Percentiles rank a stretch among this genome's conserved stretches.
These are phyloP conservation scores for Gaillardinia entomophila DNA, from an alignment of 805 yeast genomes.

Conservation along the genomic window DNA sequence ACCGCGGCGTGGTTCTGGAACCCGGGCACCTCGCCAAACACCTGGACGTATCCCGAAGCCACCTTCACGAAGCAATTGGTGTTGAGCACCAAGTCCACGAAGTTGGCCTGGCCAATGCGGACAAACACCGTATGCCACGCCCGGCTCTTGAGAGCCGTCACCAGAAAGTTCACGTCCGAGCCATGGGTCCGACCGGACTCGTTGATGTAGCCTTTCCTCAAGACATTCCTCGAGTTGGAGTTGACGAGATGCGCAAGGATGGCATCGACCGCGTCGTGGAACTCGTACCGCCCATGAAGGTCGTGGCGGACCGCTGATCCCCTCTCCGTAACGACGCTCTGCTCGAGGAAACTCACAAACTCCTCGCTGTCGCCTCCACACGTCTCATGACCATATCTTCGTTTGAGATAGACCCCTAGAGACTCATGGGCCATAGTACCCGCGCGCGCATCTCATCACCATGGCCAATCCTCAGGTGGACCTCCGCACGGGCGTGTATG, in stretches of 20 bases:
- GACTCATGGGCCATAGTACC: too few relatives aligned
- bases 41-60: slow-evolving; percentile 11
- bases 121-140: slow-evolving; percentile 40
- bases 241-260: slow-evolving; percentile 27
- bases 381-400: too few relatives aligned
- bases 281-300: slow-evolving; percentile 1
- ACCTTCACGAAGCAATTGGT: slow-evolving; percentile 20
- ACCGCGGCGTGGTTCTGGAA: background rate
- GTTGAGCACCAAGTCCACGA: slow-evolving; percentile 35
- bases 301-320: too few relatives aligned
- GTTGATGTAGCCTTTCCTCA: slow-evolving; percentile 39
- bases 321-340: too few relatives aligned
- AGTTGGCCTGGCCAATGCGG: slow-evolving; percentile 33
- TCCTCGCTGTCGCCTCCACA: too few relatives aligned
- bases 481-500: slow-evolving; percentile 38
- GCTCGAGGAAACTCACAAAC: too few relatives aligned
- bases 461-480: too few relatives aligned
- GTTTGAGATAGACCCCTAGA: too few relatives aligned
- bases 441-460: too few relatives aligned
- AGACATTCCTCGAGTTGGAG: slow-evolving; percentile 26
- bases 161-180: slow-evolving; percentile 22
- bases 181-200: slow-evolving; percentile 22
- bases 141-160: slow-evolving; percentile 34
- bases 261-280: slow-evolving; percentile 33
- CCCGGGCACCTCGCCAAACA: slow-evolving; percentile 18